phyloP scores from a whole-genome alignment of 176 grass and related monocot genomes.

The Stipa capillata region DNA sequence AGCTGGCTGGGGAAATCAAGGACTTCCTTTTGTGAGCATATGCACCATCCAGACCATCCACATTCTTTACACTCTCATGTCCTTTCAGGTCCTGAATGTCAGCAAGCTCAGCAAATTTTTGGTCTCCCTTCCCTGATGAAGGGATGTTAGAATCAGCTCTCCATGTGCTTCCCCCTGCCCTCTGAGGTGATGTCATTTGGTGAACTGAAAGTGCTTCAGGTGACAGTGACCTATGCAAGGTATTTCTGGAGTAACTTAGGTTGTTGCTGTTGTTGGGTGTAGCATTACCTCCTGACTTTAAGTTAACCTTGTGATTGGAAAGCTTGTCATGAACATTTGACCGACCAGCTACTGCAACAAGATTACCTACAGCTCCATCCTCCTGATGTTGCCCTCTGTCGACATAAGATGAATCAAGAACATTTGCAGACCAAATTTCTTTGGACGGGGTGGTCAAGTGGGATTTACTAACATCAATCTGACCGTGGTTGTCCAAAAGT shows the following conservation, averaged over 20 bases:
- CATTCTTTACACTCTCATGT: slow-evolving; percentile 1
- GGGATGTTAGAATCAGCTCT: slow-evolving; percentile 16
- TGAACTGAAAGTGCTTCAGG: slow-evolving; percentile 7
- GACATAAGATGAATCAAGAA: neutral
- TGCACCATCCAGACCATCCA: neutral
- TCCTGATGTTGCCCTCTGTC: neutral
- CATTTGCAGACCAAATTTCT: neutral
- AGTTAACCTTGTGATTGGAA: neutral
- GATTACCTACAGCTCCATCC: neutral
- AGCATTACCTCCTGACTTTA: neutral
- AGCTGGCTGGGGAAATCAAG: slow-evolving; percentile 3
- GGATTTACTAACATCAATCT: neutral
- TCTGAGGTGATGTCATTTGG: neutral
- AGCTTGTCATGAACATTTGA: neutral
- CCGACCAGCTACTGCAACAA: neutral
- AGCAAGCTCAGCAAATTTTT: slow-evolving; percentile 1
- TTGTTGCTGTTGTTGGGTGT: neutral
- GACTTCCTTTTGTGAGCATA: slow-evolving; percentile 37
- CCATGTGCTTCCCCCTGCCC: neutral
- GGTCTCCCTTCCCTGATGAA: neutral
- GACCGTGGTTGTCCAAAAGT: neutral
- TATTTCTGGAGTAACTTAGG: slow-evolving; percentile 30
- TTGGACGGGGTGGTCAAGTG: slow-evolving; percentile 11
- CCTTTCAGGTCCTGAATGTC: neutral
- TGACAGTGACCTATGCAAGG: slow-evolving; percentile 22